Conservation (phyloP, 805 yeast species). For the Schwanniomyces vanrijiae region DNA sequence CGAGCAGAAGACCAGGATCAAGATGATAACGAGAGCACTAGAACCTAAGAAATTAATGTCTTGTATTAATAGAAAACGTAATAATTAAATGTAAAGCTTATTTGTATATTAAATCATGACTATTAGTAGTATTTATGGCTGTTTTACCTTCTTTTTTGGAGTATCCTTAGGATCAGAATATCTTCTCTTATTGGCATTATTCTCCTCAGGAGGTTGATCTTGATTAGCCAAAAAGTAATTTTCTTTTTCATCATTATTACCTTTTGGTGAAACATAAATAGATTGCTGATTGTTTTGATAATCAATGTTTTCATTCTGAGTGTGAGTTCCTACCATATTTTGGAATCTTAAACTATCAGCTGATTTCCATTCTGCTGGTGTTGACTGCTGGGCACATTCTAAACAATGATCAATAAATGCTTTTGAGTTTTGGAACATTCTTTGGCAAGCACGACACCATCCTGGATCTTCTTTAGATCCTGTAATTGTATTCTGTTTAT, state of each 20-base stretch:
- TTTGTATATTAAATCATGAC: neutral
- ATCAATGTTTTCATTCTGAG: neutral
- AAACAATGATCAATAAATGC: conserved; percentile 64
- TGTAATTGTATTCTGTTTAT: conserved; percentile 29
- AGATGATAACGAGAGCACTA: conserved; percentile 2
- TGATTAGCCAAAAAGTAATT: conserved; percentile 2
- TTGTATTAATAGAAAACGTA: neutral
- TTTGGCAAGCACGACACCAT: conserved; percentile 65
- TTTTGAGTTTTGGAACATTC: conserved; percentile 53
- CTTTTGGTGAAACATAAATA: conserved; percentile 2
- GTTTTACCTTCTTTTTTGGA: neutral
- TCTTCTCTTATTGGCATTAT: neutral
- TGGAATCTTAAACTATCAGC: conserved; percentile 1
- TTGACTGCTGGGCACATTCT: conserved; percentile 50
- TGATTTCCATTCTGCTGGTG: conserved; percentile 22
- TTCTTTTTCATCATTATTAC: conserved; percentile 4
- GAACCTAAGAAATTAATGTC: neutral
- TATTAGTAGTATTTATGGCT: neutral
- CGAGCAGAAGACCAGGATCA: conserved; percentile 14
- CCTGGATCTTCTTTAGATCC: conserved; percentile 54
- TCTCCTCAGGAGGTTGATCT: neutral
- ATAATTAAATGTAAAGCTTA: neutral
- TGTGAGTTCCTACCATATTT: neutral
- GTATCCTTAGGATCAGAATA: neutral
- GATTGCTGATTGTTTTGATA: conserved; percentile 2